These are phyloP conservation scores for Crucihimalaya himalaica DNA, from an alignment of 345 rosid species.

Conservation along the genomic window DNA sequence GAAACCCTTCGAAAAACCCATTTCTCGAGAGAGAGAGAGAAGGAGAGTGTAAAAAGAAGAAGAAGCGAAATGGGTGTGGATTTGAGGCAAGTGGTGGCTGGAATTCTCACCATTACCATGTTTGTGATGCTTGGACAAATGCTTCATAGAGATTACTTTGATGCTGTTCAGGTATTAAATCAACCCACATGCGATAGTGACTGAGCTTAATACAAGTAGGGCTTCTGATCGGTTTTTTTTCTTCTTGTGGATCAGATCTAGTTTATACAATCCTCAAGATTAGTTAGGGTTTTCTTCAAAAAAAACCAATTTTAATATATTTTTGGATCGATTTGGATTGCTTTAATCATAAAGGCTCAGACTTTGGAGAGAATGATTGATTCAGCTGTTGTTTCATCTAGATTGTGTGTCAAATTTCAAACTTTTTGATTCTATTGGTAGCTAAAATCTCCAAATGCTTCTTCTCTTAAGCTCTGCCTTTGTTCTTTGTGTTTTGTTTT, in stretches of 20 bases:
- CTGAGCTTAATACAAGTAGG: constrained; percentile 21
- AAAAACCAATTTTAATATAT: background rate
- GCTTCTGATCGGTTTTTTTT: background rate
- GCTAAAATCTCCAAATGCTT: constrained; percentile 10
- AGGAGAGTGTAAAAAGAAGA: constrained; percentile 8
- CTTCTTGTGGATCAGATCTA: constrained; percentile 28
- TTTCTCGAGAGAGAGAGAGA: background rate
- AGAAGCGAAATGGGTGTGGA: constrained; percentile 63
- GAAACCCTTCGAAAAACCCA: constrained; percentile 25
- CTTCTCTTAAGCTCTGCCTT: background rate
- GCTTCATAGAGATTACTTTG: constrained; percentile 90
- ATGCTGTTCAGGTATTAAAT: constrained; percentile 56
- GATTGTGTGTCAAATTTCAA: constrained; percentile 19
- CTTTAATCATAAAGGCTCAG: constrained; percentile 27
- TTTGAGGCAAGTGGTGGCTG: constrained; percentile 93
- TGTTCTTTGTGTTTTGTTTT: background rate
- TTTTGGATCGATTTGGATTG: constrained; percentile 11
- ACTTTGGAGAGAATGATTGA: constrained; percentile 5
- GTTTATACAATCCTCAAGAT: background rate
- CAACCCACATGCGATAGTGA: background rate
- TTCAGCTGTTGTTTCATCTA: background rate
- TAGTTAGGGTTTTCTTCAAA: constrained; percentile 5
- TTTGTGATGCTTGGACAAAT: constrained; percentile 89
- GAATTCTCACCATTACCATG: constrained; percentile 77
- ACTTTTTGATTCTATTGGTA: background rate